Conservation (phyloP, 108 stramenopile species). For the Bacterosira constricta region DNA sequence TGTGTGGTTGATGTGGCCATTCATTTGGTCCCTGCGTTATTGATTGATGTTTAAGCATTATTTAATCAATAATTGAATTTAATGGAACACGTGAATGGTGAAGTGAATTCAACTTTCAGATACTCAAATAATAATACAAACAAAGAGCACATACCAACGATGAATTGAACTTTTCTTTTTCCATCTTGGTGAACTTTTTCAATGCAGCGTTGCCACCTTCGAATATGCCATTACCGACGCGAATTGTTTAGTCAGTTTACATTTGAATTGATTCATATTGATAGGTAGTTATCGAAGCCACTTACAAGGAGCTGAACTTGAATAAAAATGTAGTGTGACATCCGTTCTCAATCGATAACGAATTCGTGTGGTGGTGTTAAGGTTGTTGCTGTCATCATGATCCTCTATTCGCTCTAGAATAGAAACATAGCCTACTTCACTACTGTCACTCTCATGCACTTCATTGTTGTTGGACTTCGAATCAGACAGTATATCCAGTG, state of each 20-base stretch:
- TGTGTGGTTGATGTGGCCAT: slow-evolving; percentile 68
- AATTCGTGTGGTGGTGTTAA: neutral
- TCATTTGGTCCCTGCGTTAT: slow-evolving; percentile 57
- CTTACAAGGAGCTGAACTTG: slow-evolving; percentile 82
- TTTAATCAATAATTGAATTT: neutral
- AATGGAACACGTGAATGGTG: neutral
- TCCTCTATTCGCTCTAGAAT: slow-evolving; percentile 21
- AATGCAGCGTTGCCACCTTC: slow-evolving; percentile 74
- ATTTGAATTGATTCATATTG: too few species aligned
- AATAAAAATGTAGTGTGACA: slow-evolving; percentile 82
- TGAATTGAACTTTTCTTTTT: slow-evolving; percentile 68
- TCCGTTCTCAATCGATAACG: slow-evolving; percentile 53
- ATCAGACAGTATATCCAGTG: slow-evolving; percentile 61
- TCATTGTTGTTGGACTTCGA: neutral
- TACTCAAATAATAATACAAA: too few species aligned
- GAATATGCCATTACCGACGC: too few species aligned
- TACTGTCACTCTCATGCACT: neutral
- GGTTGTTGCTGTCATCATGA: neutral
- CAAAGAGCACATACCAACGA: slow-evolving; percentile 43
- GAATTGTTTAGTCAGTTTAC: too few species aligned
- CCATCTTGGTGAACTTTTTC: slow-evolving; percentile 84
- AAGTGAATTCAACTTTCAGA: too few species aligned
- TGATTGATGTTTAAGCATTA: neutral
- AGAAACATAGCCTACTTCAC: slow-evolving; percentile 5
- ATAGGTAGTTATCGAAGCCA: too few species aligned